Evolutionary conservation across 495 filamentous ascomycete genomes (phyloP), one percentile per base, ranked within the genome.

Genomic region (Penicillium goetzii): DNA sequence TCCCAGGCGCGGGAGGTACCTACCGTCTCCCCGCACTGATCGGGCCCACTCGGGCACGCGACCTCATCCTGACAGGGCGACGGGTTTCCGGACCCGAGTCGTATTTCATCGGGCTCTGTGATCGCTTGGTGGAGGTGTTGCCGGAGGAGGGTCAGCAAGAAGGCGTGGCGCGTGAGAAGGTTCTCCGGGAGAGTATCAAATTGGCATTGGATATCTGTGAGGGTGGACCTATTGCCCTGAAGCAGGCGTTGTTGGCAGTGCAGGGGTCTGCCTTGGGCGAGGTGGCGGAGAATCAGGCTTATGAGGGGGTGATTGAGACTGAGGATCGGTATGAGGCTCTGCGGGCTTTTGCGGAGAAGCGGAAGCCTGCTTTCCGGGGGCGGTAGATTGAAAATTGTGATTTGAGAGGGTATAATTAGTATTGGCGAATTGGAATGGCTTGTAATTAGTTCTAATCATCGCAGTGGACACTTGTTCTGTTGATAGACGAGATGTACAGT

Each of bases 1-100:
- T 98, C 61, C 95, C 95, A 7, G 95, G 95, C 47, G 96, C 95
- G 0, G 95, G 95, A 7, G 95, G 95, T 19, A 97, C 93, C 0
- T 93, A 91, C 72, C 87, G 95, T 5, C 83, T 99, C 0, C 92
- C 91, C 0, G 76, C 75, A 0, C 68, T 98, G 17, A 88, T 98
- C 57, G 96, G 95, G 5, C 72, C 86, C 5, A 74, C 80, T 9
- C 85, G 90, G 25, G 95, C 95, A 8, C 79, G 92, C 49, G 92
- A 98, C 69, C 74, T 97, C 51, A 86, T 97, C 9, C 74, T 97
- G 12, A 98, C 93, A 0, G 95, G 94, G 5, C 83, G 95, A 10
- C 80, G 90, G 56, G 88, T 98, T 3, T 81, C 83, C 1, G 93
- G 88, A 0, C 74, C 85, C 1, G 94, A 98, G 79, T 90, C 94